Base-by-base conservation (phyloP, 352 stramenopile genomes). In the Pythium insidiosum region DNA sequence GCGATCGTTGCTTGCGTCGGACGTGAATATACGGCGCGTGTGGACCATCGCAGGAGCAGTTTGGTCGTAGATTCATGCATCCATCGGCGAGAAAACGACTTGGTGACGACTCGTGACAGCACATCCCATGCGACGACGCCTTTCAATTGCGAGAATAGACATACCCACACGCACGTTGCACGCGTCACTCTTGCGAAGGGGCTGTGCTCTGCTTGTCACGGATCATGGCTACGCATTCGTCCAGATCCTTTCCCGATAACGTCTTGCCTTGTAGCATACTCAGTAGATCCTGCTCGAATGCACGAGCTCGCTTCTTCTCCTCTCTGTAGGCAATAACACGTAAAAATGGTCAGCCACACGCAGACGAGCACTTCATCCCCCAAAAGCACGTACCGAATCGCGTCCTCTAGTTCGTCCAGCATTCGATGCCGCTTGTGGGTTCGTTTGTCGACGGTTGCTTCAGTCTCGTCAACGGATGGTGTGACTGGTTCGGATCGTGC, bases 191-290 rank as follows among this genome's bases (percentile, higher is more conserved):
- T 38, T 38, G 23, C 19, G 20, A 46, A 2, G 20, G 19, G 28
- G 28, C 13, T 4, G 28, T 33, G 9, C 9, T 33, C 15, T 33
- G 28, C 15, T 33, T 9, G 12, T 39, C 12, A 34, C 38, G 18
- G 20, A 37, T 15, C 47, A 30, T 37, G 72, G 38, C 16, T 63
- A 24, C 2, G 46, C 24, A 46, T 74, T 78, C 71, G 16, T 64
- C 51, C 3, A 84, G 47, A 6, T 55, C 47, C 34, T 68, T 73
- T 5, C 71, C 71, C 15, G 71, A 76, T 35, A 75, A 47, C 7
- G 68, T 75, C 47, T 70, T 72, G 38, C 71, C 67, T 41, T 78
- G 74, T 16, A 87, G 60, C 55, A 76, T 70, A 50, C 58, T 57
- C 33, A 87, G 43, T 20, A 87, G 55, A 41, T 79, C 59, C 21